These are phyloP conservation scores for Bipolaris oryzae DNA, from an alignment of 2,329 filamentous ascomycete species.

Conservation along the genomic window DNA sequence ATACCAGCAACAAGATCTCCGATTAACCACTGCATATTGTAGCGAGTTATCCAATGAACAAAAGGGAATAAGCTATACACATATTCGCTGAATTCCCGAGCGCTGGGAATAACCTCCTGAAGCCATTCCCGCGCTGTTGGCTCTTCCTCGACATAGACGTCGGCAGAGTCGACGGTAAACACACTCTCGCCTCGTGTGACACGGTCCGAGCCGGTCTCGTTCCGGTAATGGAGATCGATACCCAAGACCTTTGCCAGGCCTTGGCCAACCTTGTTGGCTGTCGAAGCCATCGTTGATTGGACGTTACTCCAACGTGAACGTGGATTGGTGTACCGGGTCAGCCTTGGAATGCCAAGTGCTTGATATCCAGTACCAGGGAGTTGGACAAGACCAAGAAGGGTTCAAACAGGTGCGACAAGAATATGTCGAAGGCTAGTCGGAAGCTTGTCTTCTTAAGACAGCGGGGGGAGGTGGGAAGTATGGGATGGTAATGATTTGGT, in stretches of 20 bases:
- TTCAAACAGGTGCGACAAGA: constrained; percentile 29
- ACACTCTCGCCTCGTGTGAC: constrained; percentile 79
- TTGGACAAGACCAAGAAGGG: constrained; percentile 36
- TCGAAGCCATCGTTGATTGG: constrained; percentile 33
- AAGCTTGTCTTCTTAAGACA: constrained; percentile 33
- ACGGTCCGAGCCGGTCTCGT: constrained; percentile 64
- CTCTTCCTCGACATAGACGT: constrained; percentile 80
- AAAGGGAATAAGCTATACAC: constrained; percentile 81
- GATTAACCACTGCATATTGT: constrained; percentile 86
- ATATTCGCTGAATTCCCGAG: constrained; percentile 64
- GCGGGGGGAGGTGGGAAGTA: constrained; percentile 15
- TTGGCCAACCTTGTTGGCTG: constrained; percentile 67
- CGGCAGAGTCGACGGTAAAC: constrained; percentile 73
- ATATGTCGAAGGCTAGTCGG: constrained; percentile 29
- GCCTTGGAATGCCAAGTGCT: constrained; percentile 22
- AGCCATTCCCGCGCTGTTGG: constrained; percentile 79
- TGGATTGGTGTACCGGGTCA: constrained; percentile 11
- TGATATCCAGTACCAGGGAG: constrained; percentile 8
- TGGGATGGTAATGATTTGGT: constrained; percentile 13
- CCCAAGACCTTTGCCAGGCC: constrained; percentile 77
- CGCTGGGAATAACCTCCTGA: constrained; percentile 64
- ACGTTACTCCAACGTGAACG: constrained; percentile 1
- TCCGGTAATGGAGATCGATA: constrained; percentile 77
- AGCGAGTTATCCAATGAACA: constrained; percentile 82
- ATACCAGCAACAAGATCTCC: constrained; percentile 88